Base-by-base conservation (phyloP, 2,329 filamentous ascomycete species). In the Emergomyces africanus region DNA sequence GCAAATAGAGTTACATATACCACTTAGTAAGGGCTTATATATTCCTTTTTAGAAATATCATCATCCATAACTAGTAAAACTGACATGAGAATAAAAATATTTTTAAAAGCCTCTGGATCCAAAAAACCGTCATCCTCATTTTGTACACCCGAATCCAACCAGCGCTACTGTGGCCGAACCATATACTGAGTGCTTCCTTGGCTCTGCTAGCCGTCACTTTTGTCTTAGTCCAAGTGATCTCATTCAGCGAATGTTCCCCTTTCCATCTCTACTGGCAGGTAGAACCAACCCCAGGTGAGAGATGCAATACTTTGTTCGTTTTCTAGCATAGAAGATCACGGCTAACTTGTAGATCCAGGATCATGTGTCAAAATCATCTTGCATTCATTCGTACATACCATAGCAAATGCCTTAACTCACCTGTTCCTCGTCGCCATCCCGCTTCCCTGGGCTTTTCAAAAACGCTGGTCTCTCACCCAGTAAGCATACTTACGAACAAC, bases 181-280 rank as follows among this genome's bases (percentile, higher is more conserved):
- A 46, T 30, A 64, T 68, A 20, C 66, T 71, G 10, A 58, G 62
- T 35, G 49, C 57, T 2, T 71, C 66, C 50, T 66, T 69, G 57
- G 46, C 64, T 14, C n/a, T 68, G 12, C 67, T 73, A 33, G 64
- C 68, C 37, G 59, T 59, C 10, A 69, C 70, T 3, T 72, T 72
- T 54, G 58, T 70, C 33, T 64, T 65, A 10, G 69, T 71, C 48
- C 67, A 73, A 48, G 66, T 72, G 42, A 62, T 66, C 9, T 72
- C 69, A 2, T 71, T 74, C 60, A 64, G 64, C 60, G 72, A 74
- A 64, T 74, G 72, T 61, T 61, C 74, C 14, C 80, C 80, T 2
- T 78, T 82, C 63, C 64, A 71, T 54, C 77, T 81, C 57, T 82
- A 83, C 67, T 83, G 80, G 80, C 80, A 82, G 66, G 77, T 83